Conservation (phyloP, 352 stramenopile species). For the Blastocystis sp. region DNA sequence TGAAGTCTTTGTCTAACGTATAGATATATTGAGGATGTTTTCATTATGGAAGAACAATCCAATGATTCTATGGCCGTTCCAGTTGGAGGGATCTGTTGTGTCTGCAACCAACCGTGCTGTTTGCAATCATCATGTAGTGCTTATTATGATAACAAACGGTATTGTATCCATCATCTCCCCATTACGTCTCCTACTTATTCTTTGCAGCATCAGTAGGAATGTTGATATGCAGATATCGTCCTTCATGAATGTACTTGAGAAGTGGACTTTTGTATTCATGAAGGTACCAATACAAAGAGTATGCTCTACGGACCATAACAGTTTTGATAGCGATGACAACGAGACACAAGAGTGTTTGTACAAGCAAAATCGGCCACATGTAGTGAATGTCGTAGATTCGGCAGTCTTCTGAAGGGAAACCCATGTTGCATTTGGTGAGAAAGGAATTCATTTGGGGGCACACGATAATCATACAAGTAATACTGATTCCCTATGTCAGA, state of each 20-base stretch:
- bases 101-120: constrained; percentile 13
- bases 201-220: background rate
- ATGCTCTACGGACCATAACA: background rate
- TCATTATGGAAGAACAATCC: constrained; percentile 38
- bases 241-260: background rate
- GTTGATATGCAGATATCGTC: background rate
- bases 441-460: constrained; percentile 20
- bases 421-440: background rate
- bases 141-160: background rate
- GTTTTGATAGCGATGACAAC: constrained; percentile 22
- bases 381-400: constrained; percentile 35
- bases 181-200: background rate
- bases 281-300: background rate
- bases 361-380: constrained; percentile 19
- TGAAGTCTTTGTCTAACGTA: background rate
- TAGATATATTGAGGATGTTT: constrained; percentile 20
- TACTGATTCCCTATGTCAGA: background rate
- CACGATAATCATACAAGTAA: constrained; percentile 7
- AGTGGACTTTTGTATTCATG: constrained; percentile 17
- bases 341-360: background rate
- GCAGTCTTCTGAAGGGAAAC: constrained; percentile 17
- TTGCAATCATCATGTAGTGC: constrained; percentile 16
- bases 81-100: background rate
- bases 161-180: background rate
- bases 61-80: background rate